Base-by-base conservation (phyloP, 2,329 filamentous ascomycete species). In the Claviceps humidiphila region DNA sequence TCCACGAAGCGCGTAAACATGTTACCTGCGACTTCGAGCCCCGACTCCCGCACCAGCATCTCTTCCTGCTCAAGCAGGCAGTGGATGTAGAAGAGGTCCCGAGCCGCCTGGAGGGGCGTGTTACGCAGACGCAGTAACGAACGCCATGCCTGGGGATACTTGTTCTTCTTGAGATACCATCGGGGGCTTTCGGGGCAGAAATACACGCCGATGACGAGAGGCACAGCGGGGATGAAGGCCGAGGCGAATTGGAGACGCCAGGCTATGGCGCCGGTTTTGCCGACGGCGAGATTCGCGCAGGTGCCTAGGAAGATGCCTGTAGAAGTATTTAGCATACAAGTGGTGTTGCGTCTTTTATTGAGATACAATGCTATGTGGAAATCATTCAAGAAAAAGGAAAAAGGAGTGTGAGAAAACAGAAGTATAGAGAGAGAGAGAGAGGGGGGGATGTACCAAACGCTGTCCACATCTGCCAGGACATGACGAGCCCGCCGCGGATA, bases 231-330 rank as follows among this genome's bases (percentile, higher is more conserved):
- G 39, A 84, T 75, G 49, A 84, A 80, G 2, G 83, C 80, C 2
- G 81, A 82, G 9, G 74, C 81, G 6, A 85, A 66, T 59, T 83
- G 80, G 24, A 84, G 67, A 41, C 82, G 71, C 83, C 82, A 86
- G 5, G 78, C 71, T 40, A 81, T 76, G 2, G 60, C 60, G n/a
- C 78, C 77, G 0, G 73, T 72, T 49, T 82, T 71, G 46, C 78
- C 80, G 43, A 85, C 78, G 4, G 74, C 78, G 34, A 86, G 70
- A 59, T 85, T 86, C 55, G 81, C 81, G 53, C 73, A 77, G 51
- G 77, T 81, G 9, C 83, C 84, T 20, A 85, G 68, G 64, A 85
- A 81, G 58, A 86, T 84, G 42, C 79, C 78, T 64, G 8, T 11
- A 30, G 26, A 30, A 30, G 8, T 30, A 30, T 30, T 30, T 30